phyloP scores from a whole-genome alignment of 805 yeast genomes.

The Candida fluviatilis region DNA sequence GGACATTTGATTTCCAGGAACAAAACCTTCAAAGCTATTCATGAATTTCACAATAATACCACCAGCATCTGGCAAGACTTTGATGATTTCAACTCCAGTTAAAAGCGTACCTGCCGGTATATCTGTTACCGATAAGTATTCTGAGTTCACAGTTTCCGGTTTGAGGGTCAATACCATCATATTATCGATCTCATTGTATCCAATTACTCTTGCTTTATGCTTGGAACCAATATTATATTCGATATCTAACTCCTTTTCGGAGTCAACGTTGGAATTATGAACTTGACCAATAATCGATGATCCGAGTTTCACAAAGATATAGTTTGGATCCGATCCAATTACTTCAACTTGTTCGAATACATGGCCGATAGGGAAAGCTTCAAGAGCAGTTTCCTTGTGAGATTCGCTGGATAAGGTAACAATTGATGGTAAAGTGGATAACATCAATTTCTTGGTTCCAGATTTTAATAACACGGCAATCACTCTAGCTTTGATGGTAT shows the following conservation, averaged over 20 bases:
- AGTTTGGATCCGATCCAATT: constrained; percentile 54
- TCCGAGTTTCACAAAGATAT: constrained; percentile 55
- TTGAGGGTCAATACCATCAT: constrained; percentile 66
- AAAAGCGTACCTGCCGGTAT: constrained; percentile 72
- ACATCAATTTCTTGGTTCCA: constrained; percentile 54
- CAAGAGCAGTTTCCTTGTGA: constrained; percentile 30
- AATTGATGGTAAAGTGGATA: constrained; percentile 61
- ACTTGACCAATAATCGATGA: constrained; percentile 62
- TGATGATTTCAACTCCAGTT: constrained; percentile 47
- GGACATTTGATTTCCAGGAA: constrained; percentile 71
- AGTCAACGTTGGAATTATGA: constrained; percentile 68
- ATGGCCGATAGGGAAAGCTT: constrained; percentile 79
- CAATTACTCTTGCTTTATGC: constrained; percentile 74
- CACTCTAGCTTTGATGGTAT: constrained; percentile 65
- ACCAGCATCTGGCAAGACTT: constrained; percentile 49
- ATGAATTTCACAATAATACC: constrained; percentile 69
- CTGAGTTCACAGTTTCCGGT: constrained; percentile 56
- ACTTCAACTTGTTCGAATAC: constrained; percentile 56
- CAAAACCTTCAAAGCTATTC: constrained; percentile 68
- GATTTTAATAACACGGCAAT: constrained; percentile 48
- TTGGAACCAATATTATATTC: constrained; percentile 59
- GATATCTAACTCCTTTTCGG: constrained; percentile 39
- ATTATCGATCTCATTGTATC: constrained; percentile 64
- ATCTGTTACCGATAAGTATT: constrained; percentile 66
- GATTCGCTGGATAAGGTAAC: constrained; percentile 25